These are phyloP conservation scores for Aspergillus ostianus DNA, from an alignment of 495 filamentous ascomycete species.

Conservation along the genomic window DNA sequence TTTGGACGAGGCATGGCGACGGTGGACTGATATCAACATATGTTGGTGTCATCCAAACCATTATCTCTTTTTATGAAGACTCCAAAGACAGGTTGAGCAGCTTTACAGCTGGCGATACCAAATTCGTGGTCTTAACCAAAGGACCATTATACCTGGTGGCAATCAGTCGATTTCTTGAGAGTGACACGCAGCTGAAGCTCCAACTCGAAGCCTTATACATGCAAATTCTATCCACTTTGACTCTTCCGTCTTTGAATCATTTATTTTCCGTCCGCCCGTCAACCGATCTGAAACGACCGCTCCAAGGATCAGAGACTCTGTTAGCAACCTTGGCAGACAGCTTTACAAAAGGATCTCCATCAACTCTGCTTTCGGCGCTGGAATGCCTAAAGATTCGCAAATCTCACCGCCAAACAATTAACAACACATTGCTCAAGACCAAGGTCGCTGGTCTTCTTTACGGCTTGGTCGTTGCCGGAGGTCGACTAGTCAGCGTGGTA, in stretches of 20 bases:
- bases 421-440: slow-evolving; percentile 77
- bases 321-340: slow-evolving; percentile 90
- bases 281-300: slow-evolving; percentile 85
- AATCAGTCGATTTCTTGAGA: slow-evolving; percentile 88
- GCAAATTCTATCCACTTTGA: slow-evolving; percentile 95
- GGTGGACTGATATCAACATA: slow-evolving; percentile 84
- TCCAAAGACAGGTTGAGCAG: slow-evolving; percentile 70
- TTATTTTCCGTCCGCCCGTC: slow-evolving; percentile 89
- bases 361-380: slow-evolving; percentile 81
- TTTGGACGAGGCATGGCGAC: slow-evolving; percentile 93
- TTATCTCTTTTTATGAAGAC: slow-evolving; percentile 93
- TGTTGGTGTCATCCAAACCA: slow-evolving; percentile 95
- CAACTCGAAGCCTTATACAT: slow-evolving; percentile 96
- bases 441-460: slow-evolving; percentile 78
- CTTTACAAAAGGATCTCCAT: slow-evolving; percentile 89
- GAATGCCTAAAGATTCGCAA: slow-evolving; percentile 90
- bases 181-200: slow-evolving; percentile 75
- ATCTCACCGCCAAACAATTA: slow-evolving; percentile 79
- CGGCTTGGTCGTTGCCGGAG: slow-evolving; percentile 91
- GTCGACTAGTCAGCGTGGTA: slow-evolving; percentile 89
- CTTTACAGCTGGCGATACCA: slow-evolving; percentile 79
- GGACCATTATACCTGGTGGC: slow-evolving; percentile 91
- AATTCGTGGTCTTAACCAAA: slow-evolving; percentile 79
- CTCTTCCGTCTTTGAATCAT: slow-evolving; percentile 80
- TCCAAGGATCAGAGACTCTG: slow-evolving; percentile 89